A percentile compares a stretch with the other conserved stretches of the same genome.
phyloP scores from a whole-genome alignment of 139 green algal species.

The Chlorella sp. region DNA sequence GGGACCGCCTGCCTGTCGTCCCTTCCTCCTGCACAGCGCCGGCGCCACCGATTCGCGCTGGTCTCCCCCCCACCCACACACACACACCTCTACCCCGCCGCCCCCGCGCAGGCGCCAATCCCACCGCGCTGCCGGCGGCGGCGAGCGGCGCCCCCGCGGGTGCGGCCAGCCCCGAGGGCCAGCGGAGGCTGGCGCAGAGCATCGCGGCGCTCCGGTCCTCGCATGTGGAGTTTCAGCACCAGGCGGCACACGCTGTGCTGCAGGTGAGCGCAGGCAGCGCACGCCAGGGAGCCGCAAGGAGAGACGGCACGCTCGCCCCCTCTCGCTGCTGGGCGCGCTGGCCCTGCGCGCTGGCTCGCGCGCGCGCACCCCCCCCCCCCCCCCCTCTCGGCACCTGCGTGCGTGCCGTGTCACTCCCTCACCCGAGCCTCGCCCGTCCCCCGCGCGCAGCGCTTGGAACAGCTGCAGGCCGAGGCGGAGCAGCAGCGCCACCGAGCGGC shows the following conservation, averaged over 20 bases:
- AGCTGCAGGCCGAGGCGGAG: conserved; percentile 25
- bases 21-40: too few relatives aligned
- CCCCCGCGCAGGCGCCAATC: not conserved
- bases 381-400: too few relatives aligned
- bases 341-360: too few relatives aligned
- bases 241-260: conserved; percentile 40
- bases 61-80: not conserved
- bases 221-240: conserved; percentile 54
- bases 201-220: conserved; percentile 24
- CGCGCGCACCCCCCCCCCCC: too few relatives aligned
- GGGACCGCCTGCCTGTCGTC: too few relatives aligned
- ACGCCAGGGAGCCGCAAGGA: too few relatives aligned
- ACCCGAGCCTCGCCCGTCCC: conserved; percentile 6
- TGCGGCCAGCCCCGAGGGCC: conserved; percentile 22
- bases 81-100: too few relatives aligned
- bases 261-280: conserved; percentile 11
- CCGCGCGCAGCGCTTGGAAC: conserved; percentile 35
- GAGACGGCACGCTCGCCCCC: too few relatives aligned
- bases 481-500: conserved; percentile 17
- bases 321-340: too few relatives aligned
- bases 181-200: conserved; percentile 27
- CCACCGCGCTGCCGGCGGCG: not conserved
- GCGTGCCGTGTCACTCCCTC: too few relatives aligned
- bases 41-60: too few relatives aligned
- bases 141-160: not conserved